These are phyloP conservation scores for Termitomyces sp. DNA, from an alignment of 768 basidiomycete species.

Conservation along the genomic window DNA sequence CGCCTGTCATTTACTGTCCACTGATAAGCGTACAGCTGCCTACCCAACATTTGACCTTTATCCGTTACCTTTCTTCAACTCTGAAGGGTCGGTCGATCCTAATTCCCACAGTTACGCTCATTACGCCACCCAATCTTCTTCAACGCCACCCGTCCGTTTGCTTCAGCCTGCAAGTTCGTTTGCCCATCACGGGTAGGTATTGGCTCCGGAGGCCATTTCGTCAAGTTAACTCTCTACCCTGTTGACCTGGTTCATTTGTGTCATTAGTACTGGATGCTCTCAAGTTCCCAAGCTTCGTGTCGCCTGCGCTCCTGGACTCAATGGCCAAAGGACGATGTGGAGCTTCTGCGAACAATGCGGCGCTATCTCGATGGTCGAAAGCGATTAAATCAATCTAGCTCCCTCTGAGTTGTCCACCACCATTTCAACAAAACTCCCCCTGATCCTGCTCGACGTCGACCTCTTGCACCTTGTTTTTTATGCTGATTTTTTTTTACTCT, in stretches of 20 bases:
- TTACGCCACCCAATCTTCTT: conserved; percentile 37
- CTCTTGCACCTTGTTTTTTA: conserved; percentile 9
- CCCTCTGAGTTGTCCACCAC: not conserved
- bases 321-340: conserved; percentile 82
- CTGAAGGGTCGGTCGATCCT: conserved; percentile 43
- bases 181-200: conserved; percentile 68
- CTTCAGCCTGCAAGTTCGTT: conserved; percentile 62
- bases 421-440: not conserved
- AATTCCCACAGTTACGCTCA: conserved; percentile 43
- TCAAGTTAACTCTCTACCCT: not conserved
- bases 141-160: conserved; percentile 52
- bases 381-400: conserved; percentile 39
- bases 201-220: conserved; percentile 2
- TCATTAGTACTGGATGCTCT: conserved; percentile 42
- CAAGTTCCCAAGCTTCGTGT: conserved; percentile 83
- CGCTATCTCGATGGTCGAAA: conserved; percentile 85
- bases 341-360: conserved; percentile 86
- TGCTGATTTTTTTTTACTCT: conserved; percentile 19
- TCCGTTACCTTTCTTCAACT: conserved; percentile 49
- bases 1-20: not conserved
- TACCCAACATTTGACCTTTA: conserved; percentile 67
- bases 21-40: conserved; percentile 26
- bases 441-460: conserved; percentile 6
- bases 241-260: conserved; percentile 1
- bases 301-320: conserved; percentile 66